Base-by-base conservation (phyloP, 202 grass and related monocot genomes). In the Setaria italica region DNA sequence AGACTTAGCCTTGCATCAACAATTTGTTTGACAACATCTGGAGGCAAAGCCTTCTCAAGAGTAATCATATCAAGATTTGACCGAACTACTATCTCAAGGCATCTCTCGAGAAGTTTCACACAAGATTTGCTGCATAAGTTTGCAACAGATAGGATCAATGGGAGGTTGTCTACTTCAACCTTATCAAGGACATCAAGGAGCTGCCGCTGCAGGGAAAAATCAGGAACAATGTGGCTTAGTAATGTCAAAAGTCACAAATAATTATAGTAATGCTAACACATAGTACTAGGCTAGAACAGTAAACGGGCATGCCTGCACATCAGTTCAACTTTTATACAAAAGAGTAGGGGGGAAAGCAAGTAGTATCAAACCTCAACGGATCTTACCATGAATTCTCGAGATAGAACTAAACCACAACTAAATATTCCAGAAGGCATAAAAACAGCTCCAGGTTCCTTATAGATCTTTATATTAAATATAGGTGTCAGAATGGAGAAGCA, bases 121-220 rank as follows among this genome's bases (percentile, higher is more conserved):
- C 97, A 99, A 29, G 82, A 90, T 78, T 89, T 83, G 13, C 82
- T 80, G 66, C 94, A 99, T 53, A 94, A 82, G 59, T 92, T 83
- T 57, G 94, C 87, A 86, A 90, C 88, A 62, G 88, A 91, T 68
- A 99, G 88, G 37, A 99, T 72, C 82, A 89, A 60, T 45, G 90
- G 88, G 62, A 99, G 78, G n/a, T 97, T 90, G 62, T 99, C 94
- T 16, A 82, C 77, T 12, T 86, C 87, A 79, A 97, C 92, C 25
- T 70, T 94, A 74, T 94, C 90, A 59, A 99, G 84, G 67, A 99
- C 86, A 83, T 99, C 94, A 74, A 99, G 89, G 78, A 99, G 90
- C 43, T 72, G 92, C 19, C 94, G 87, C 94, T 99, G 97, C 79
- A 88, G 64, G 8, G 41, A 76, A 41, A 88, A 79, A 14, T 35